These are phyloP conservation scores for Fusarium napiforme DNA, from an alignment of 2,329 filamentous ascomycete genomes.

Conservation along the genomic window DNA sequence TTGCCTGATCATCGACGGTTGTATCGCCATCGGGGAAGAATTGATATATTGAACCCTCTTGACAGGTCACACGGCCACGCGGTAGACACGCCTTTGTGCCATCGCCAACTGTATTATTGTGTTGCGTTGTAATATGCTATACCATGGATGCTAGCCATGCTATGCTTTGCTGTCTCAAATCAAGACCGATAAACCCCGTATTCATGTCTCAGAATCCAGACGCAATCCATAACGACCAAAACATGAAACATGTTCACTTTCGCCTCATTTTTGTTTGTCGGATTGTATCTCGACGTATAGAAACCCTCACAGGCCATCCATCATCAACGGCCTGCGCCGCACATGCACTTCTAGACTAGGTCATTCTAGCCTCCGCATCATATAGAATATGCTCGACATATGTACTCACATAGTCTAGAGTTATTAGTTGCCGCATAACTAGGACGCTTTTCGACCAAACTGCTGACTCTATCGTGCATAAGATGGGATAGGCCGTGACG, in stretches of 20 bases:
- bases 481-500: not conserved
- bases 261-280: slow-evolving; percentile 24
- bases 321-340: slow-evolving; percentile 17
- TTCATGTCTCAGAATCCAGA: not conserved
- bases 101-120: not conserved
- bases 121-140: not conserved
- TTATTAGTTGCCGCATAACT: not conserved
- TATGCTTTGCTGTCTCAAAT: not conserved
- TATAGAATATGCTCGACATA: slow-evolving; percentile 13
- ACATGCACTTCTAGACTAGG: slow-evolving; percentile 6
- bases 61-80: slow-evolving; percentile 29
- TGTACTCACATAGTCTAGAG: not conserved
- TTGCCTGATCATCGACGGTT: slow-evolving; percentile 17
- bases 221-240: not conserved
- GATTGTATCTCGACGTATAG: slow-evolving; percentile 15
- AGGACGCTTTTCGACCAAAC: not conserved
- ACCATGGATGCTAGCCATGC: too few relatives aligned
- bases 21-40: not conserved
- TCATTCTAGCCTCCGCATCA: slow-evolving; percentile 12
- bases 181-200: not conserved
- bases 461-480: slow-evolving; percentile 25
- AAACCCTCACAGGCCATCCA: slow-evolving; percentile 5
- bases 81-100: not conserved
- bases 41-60: not conserved
- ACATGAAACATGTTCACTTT: slow-evolving; percentile 19